Percentiles rank a stretch among this genome's conserved stretches.
Evolutionary conservation across 768 basidiomycete species (phyloP).

Genomic region (Macrocybe gigantea): DNA sequence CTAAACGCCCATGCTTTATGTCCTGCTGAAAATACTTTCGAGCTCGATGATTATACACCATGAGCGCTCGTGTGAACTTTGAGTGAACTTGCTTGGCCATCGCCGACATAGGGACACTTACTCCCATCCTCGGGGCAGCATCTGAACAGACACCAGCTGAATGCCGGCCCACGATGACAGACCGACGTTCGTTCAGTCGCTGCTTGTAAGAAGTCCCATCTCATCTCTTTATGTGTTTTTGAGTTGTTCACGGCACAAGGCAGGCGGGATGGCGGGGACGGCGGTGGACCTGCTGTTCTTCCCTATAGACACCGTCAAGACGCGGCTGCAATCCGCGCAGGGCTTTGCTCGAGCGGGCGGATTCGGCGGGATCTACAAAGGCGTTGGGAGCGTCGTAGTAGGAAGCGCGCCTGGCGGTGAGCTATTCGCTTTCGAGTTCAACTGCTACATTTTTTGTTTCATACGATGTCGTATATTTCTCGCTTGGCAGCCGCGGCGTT

Average conservation of each 20-base stretch:
- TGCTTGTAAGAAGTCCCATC: no score
- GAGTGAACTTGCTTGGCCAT: no score
- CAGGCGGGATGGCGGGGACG: constrained; percentile 80
- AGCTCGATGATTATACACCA: no score
- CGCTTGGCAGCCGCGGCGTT: constrained; percentile 77
- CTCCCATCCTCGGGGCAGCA: no score
- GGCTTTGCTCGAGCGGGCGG: constrained; percentile 87
- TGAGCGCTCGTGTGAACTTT: no score
- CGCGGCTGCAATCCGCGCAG: constrained; percentile 82
- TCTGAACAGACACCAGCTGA: no score
- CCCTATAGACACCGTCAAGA: constrained; percentile 96
- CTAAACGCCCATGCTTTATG: no score
- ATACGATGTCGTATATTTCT: not conserved
- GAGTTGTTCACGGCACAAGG: constrained; percentile 2
- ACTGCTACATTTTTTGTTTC: not conserved
- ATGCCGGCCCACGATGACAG: no score
- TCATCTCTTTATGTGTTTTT: no score
- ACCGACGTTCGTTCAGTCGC: no score
- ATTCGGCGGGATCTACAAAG: constrained; percentile 87
- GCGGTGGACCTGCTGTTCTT: constrained; percentile 95
- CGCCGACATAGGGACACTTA: not conserved
- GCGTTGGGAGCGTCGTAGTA: constrained; percentile 89
- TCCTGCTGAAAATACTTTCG: no score
- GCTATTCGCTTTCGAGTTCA: constrained; percentile 4
- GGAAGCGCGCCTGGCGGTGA: constrained; percentile 95